phyloP scores from a whole-genome alignment of 768 basidiomycete genomes.

The Boletus rubescentipes region DNA sequence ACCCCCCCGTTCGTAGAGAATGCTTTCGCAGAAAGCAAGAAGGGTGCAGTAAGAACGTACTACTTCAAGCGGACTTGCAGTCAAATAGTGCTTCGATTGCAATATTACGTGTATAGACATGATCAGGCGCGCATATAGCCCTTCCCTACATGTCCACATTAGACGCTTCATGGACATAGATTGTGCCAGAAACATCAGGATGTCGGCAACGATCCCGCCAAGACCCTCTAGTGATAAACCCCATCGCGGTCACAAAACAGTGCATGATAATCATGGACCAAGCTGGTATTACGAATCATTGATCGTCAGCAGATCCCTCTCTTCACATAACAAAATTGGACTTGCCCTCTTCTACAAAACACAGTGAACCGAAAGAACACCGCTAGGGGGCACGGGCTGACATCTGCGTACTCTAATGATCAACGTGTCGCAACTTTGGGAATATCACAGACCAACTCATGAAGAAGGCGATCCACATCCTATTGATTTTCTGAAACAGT shows the following conservation, averaged over 20 bases:
- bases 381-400: not conserved
- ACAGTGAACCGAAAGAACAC: not conserved
- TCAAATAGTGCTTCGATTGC: not conserved
- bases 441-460: not conserved
- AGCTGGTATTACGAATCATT: not conserved
- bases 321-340: too few relatives aligned
- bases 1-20: slow-evolving; percentile 12
- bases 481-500: not conserved
- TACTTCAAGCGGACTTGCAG: slow-evolving; percentile 18
- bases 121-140: too few relatives aligned
- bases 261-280: slow-evolving; percentile 12
- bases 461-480: not conserved
- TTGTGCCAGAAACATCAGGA: slow-evolving; percentile 31
- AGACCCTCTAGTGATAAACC: slow-evolving; percentile 37
- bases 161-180: slow-evolving; percentile 27
- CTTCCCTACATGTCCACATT: too few relatives aligned
- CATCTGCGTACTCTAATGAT: not conserved
- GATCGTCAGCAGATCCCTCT: not conserved
- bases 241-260: slow-evolving; percentile 39
- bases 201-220: slow-evolving; percentile 33
- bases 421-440: too few relatives aligned
- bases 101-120: too few relatives aligned
- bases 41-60: slow-evolving; percentile 18
- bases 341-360: not conserved
- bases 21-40: slow-evolving; percentile 15